phyloP scores from a whole-genome alignment of 192 early-diverging fungal species.

The Podila clonocystis region DNA sequence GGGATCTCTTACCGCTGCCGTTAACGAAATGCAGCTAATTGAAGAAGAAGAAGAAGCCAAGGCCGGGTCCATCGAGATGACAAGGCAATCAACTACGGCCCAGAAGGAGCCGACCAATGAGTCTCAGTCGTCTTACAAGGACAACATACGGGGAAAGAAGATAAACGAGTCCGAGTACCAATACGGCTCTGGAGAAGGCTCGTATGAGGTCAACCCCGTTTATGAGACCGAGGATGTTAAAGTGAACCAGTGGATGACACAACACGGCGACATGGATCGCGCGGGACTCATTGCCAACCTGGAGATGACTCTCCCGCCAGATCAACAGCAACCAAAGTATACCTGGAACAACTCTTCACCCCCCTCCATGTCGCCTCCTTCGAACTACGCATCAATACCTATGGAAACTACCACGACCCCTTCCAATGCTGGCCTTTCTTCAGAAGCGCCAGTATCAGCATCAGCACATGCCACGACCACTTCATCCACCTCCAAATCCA shows the following conservation, averaged over 20 bases:
- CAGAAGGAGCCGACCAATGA: no score
- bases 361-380: not conserved
- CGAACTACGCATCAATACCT: not conserved
- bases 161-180: no score
- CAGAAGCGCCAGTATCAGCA: not conserved
- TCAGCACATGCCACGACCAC: slow-evolving; percentile 2
- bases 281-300: not conserved
- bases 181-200: no score
- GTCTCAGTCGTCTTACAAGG: no score
- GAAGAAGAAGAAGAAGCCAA: slow-evolving; percentile 12
- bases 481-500: not conserved
- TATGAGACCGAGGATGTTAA: slow-evolving; percentile 21
- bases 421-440: not conserved
- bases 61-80: not conserved
- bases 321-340: not conserved
- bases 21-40: slow-evolving; percentile 32
- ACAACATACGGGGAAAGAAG: no score
- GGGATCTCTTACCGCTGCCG: slow-evolving; percentile 32
- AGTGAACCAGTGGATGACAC: slow-evolving; percentile 16
- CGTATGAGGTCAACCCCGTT: not conserved
- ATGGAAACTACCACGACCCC: not conserved
- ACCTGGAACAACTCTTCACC: not conserved
- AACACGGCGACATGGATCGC: slow-evolving; percentile 10
- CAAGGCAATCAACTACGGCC: not conserved
- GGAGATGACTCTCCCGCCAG: slow-evolving; percentile 16